Evolutionary conservation across 75 land plant species (phyloP).

Genomic region (Pinus albicaulis): DNA sequence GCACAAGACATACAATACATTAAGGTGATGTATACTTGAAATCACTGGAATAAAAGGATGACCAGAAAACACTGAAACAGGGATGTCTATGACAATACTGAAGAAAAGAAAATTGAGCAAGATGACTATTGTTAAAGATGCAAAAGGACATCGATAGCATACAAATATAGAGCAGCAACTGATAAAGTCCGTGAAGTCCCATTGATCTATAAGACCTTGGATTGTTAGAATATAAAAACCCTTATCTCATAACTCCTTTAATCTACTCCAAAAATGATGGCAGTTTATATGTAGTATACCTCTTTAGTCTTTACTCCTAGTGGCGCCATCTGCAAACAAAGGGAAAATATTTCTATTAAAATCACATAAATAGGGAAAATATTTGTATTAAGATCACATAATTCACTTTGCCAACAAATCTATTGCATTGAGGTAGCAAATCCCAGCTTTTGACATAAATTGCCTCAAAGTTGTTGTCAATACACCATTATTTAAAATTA

Average conservation of each 20-base stretch:
- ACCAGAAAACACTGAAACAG: too few relatives aligned
- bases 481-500: background rate
- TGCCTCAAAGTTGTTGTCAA: background rate
- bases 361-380: background rate
- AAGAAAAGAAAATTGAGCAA: too few relatives aligned
- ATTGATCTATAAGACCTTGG: background rate
- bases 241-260: background rate
- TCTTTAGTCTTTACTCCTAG: constrained; percentile 50
- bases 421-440: background rate
- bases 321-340: constrained; percentile 44
- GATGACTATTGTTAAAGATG: too few relatives aligned
- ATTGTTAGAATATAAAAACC: background rate
- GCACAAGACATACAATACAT: too few relatives aligned
- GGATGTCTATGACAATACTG: too few relatives aligned
- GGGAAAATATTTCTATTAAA: constrained; percentile 1
- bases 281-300: constrained; percentile 22
- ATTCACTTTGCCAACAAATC: background rate
- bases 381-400: background rate
- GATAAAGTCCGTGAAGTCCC: background rate
- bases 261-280: background rate
- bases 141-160: too few relatives aligned
- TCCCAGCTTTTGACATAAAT: background rate
- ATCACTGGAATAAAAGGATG: too few relatives aligned
- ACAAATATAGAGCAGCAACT: background rate
- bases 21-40: too few relatives aligned